phyloP scores from a whole-genome alignment of 805 yeast genomes.

The Wickerhamomyces chaumierensis region DNA sequence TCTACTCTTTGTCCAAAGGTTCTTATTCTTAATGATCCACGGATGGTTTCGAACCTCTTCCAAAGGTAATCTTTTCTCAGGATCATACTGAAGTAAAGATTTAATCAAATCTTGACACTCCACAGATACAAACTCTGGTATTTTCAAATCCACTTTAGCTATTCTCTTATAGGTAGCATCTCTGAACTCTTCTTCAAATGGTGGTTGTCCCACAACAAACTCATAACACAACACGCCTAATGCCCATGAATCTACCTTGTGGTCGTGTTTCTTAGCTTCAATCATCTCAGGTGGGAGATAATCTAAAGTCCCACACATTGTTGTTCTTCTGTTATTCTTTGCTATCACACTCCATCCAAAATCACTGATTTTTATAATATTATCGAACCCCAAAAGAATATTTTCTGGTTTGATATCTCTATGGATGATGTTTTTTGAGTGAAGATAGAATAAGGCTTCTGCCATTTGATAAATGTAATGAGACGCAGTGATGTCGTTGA shows the following conservation, averaged over 20 bases:
- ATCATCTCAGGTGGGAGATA: conserved; percentile 95
- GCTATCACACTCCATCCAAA: conserved; percentile 91
- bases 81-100: conserved; percentile 54
- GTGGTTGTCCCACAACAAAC: conserved; percentile 79
- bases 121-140: conserved; percentile 57
- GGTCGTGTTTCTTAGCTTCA: conserved; percentile 68
- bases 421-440: conserved; percentile 72
- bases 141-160: conserved; percentile 59
- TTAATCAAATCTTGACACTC: conserved; percentile 73
- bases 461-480: conserved; percentile 78
- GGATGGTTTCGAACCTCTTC: conserved; percentile 62
- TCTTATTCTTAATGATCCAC: conserved; percentile 64
- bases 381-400: conserved; percentile 65
- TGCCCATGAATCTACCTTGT: conserved; percentile 84
- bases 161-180: conserved; percentile 75
- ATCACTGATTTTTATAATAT: conserved; percentile 76
- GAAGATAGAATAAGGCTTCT: conserved; percentile 66
- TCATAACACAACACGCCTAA: conserved; percentile 82
- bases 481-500: conserved; percentile 65
- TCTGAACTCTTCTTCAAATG: conserved; percentile 76
- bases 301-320: conserved; percentile 92
- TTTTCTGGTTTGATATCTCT: conserved; percentile 94
- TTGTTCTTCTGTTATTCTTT: conserved; percentile 47
- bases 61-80: conserved; percentile 52
- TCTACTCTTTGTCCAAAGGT: conserved; percentile 39